These are phyloP conservation scores for Ceriops decandra DNA, from an alignment of 345 rosid genomes.

Conservation along the genomic window DNA sequence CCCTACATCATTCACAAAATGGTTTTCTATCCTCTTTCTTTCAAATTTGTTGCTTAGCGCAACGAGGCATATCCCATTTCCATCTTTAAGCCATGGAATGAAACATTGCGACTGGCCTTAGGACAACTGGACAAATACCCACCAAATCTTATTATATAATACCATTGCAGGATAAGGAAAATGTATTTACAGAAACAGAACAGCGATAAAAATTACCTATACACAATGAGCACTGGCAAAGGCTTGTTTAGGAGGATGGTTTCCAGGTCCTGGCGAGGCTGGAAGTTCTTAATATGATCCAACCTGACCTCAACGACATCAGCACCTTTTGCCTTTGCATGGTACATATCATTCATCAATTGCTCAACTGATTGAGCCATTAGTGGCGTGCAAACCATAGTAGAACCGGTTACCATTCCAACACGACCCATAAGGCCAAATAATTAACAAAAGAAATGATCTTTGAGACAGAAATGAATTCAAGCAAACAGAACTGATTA, in stretches of 20 bases:
- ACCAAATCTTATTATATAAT: no score
- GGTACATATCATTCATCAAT: conserved; percentile 34
- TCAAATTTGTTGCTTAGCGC: no score
- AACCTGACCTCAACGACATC: conserved; percentile 49
- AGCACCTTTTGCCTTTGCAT: conserved; percentile 51
- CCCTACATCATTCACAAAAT: no score
- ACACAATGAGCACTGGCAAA: conserved; percentile 43
- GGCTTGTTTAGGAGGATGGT: conserved; percentile 39
- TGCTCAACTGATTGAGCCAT: conserved; percentile 41
- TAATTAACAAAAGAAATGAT: background rate
- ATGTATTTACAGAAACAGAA: background rate
- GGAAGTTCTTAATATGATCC: conserved; percentile 40
- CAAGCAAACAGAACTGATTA: background rate
- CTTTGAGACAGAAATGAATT: background rate
- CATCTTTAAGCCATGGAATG: no score
- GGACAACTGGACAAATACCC: no score
- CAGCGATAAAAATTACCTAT: conserved; percentile 27
- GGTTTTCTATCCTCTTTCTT: no score
- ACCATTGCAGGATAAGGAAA: background rate
- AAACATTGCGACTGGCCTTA: no score
- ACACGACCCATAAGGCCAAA: conserved; percentile 26
- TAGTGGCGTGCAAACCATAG: conserved; percentile 41
- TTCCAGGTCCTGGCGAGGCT: conserved; percentile 39
- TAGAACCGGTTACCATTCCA: background rate
- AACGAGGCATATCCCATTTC: no score